phyloP scores from a whole-genome alignment of 345 rosid species.

The Lepidium sativum region DNA sequence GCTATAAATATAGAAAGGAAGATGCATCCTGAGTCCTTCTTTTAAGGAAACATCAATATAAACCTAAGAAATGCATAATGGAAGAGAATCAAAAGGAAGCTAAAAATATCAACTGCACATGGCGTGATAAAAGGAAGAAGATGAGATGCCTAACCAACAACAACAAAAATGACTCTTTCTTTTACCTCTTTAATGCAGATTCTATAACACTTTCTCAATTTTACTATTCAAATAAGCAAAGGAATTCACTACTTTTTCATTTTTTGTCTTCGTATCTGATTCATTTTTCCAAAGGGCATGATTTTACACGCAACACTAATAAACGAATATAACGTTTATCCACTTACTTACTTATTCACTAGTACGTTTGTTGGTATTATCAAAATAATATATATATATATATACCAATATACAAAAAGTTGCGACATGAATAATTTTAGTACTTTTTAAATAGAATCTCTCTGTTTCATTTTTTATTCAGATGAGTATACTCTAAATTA shows the following conservation, averaged over 20 bases:
- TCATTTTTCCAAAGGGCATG: background rate
- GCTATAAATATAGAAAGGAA: background rate
- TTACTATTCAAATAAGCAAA: constrained; percentile 2
- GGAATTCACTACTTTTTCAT: background rate
- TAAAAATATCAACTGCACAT: background rate
- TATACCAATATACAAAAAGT: background rate
- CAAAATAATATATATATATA: background rate
- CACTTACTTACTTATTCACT: background rate
- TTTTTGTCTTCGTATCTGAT: background rate
- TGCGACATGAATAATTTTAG: background rate
- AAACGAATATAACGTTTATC: background rate
- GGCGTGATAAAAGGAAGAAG: background rate
- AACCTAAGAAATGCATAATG: too few species aligned
- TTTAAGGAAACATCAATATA: too few species aligned
- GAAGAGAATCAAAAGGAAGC: too few species aligned
- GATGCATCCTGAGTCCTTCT: background rate
- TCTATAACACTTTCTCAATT: background rate
- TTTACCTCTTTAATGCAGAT: background rate
- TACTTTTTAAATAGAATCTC: background rate
- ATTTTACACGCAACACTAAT: background rate
- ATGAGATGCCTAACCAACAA: background rate
- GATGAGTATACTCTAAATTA: background rate
- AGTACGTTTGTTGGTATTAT: background rate
- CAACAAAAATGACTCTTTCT: background rate
- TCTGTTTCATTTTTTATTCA: background rate